Conservation (phyloP, 495 filamentous ascomycete genomes). For the Xylaria venustula region DNA sequence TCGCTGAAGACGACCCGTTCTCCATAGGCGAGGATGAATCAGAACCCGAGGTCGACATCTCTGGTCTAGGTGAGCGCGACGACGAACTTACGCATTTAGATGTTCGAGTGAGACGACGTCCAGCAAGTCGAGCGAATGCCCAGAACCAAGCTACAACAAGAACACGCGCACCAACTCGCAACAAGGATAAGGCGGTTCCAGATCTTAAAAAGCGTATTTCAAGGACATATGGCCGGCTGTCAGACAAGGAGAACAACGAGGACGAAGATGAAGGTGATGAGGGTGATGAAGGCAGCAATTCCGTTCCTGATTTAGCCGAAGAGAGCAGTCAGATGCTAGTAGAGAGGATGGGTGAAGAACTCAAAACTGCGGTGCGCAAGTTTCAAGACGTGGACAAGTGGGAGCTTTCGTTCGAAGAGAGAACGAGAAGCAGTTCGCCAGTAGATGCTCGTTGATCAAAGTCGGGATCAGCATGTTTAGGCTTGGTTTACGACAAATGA, state of each 20-base stretch:
- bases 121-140: constrained; percentile 17
- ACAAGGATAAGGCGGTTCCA: constrained; percentile 18
- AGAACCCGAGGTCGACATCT: constrained; percentile 30
- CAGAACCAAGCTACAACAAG: constrained; percentile 8
- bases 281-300: background rate
- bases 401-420: constrained; percentile 48
- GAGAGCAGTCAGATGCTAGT: constrained; percentile 31
- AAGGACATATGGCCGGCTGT: constrained; percentile 36
- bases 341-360: constrained; percentile 34
- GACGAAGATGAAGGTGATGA: constrained; percentile 23
- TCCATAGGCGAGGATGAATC: constrained; percentile 18
- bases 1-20: constrained; percentile 12
- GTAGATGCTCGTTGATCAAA: constrained; percentile 32
- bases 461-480: no score
- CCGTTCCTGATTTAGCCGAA: background rate
- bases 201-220: constrained; percentile 24
- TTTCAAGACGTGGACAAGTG: constrained; percentile 53
- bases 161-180: constrained; percentile 3
- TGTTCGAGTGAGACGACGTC: constrained; percentile 24
- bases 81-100: constrained; percentile 40
- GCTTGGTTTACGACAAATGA: no score
- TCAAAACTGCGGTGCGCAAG: constrained; percentile 46
- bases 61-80: constrained; percentile 29
- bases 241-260: constrained; percentile 46
- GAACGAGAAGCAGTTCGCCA: constrained; percentile 34